phyloP scores from a whole-genome alignment of 306 rosid genomes.

The Gastrolobium bilobum region DNA sequence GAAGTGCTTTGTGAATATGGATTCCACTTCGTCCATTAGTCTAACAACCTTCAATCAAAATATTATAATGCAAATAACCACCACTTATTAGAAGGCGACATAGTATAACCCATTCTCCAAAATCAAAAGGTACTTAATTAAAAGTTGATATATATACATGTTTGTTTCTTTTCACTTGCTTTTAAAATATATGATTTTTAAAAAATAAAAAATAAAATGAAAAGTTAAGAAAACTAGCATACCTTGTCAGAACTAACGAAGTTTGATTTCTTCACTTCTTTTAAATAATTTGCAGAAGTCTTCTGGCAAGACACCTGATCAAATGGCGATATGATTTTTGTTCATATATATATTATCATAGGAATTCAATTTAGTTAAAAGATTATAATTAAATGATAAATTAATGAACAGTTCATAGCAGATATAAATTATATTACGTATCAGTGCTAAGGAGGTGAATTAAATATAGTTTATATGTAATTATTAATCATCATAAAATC shows the following conservation, averaged over 20 bases:
- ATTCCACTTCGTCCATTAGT: conserved; percentile 97
- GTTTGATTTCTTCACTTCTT: conserved; percentile 79
- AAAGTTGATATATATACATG: not conserved
- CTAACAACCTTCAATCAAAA: conserved; percentile 69
- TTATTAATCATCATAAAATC: not conserved
- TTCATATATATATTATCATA: not conserved
- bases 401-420: not conserved
- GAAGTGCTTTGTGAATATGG: conserved; percentile 89
- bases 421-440: not conserved
- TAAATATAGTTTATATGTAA: not conserved
- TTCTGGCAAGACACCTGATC: conserved; percentile 82
- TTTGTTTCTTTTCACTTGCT: not conserved
- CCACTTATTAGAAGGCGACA: conserved; percentile 39
- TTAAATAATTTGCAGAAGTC: conserved; percentile 73
- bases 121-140: conserved; percentile 5
- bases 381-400: not conserved
- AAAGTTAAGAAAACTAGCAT: not conserved
- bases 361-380: not conserved
- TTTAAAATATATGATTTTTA: not conserved
- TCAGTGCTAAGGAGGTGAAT: not conserved
- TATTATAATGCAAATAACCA: conserved; percentile 31
- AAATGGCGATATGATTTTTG: not conserved
- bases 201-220: not conserved
- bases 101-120: conserved; percentile 34
- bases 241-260: conserved; percentile 93